Evolutionary conservation across 2,329 filamentous ascomycete species (phyloP).

Genomic region (Trichoderma polysporum): DNA sequence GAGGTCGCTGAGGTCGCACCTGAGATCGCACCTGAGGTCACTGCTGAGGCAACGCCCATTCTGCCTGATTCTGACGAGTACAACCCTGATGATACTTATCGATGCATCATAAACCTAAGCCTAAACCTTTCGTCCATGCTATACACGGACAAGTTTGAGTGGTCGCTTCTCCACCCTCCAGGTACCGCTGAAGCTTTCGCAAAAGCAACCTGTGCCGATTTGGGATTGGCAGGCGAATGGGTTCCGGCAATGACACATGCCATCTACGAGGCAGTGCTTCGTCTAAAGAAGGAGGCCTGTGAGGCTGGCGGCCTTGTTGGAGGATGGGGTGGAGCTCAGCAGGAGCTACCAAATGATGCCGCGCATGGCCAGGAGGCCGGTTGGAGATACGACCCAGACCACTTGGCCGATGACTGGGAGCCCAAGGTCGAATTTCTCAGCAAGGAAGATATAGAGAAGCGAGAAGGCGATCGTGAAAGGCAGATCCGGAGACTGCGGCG

Average conservation of each 20-base stretch:
- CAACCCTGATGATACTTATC: constrained; percentile 91
- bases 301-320: constrained; percentile 86
- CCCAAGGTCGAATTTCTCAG: constrained; percentile 78
- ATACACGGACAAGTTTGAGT: constrained; percentile 97
- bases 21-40: constrained; percentile 60
- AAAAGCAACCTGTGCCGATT: constrained; percentile 85
- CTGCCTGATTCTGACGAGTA: constrained; percentile 65
- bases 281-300: constrained; percentile 93
- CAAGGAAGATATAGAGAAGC: constrained; percentile 96
- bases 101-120: constrained; percentile 86
- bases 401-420: constrained; percentile 81
- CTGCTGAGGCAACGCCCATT: constrained; percentile 67
- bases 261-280: constrained; percentile 91
- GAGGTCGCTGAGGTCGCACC: constrained; percentile 63
- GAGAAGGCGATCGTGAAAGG: constrained; percentile 89
- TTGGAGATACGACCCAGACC: constrained; percentile 93
- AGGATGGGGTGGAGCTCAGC: constrained; percentile 58
- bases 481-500: constrained; percentile 82
- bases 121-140: constrained; percentile 89
- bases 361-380: constrained; percentile 80
- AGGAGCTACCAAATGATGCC: constrained; percentile 84
- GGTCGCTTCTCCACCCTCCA: constrained; percentile 89
- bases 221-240: constrained; percentile 90
- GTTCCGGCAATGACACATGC: constrained; percentile 91
- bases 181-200: constrained; percentile 92